Conservation (phyloP, 1,284 basidiomycete genomes). For the Rhodofomes roseus region DNA sequence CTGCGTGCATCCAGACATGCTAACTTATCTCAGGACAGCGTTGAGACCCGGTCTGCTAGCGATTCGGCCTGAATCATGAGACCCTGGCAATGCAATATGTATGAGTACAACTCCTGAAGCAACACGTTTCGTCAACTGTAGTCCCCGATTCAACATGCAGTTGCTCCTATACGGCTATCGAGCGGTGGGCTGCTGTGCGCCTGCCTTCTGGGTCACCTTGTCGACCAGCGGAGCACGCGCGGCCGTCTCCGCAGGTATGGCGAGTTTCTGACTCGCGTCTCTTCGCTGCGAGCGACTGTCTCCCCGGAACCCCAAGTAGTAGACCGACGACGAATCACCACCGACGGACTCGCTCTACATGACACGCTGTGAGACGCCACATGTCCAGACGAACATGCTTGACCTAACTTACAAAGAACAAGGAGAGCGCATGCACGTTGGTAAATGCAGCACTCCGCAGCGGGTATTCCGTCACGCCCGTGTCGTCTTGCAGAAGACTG, state of each 20-base stretch:
- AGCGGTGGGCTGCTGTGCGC: slow-evolving; percentile 47
- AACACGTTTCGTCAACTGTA: too few species aligned
- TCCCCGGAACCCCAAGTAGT: slow-evolving; percentile 80
- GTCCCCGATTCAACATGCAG: too few species aligned
- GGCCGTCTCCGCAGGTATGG: slow-evolving; percentile 68
- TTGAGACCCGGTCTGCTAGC: too few species aligned
- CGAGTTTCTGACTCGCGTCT: slow-evolving; percentile 58
- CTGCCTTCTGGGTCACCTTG: slow-evolving; percentile 52
- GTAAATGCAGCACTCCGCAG: slow-evolving; percentile 70
- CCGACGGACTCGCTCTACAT: slow-evolving; percentile 57
- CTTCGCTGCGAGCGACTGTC: slow-evolving; percentile 55
- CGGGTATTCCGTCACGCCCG: slow-evolving; percentile 70
- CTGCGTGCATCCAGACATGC: too few species aligned
- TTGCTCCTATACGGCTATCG: slow-evolving; percentile 17
- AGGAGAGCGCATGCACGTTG: slow-evolving; percentile 65
- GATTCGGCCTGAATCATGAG: too few species aligned
- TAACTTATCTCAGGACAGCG: too few species aligned
- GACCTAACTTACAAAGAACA: slow-evolving; percentile 61
- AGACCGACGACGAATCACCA: slow-evolving; percentile 60
- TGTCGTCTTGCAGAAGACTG: slow-evolving; percentile 64
- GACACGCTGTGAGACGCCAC: neutral
- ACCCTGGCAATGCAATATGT: too few species aligned
- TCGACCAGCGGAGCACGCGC: slow-evolving; percentile 66
- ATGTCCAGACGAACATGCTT: neutral
- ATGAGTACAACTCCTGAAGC: too few species aligned